Evolutionary conservation across 805 yeast species (phyloP), one percentile per base, ranked within the genome.

Genomic region (Yamadazyma tumulicola): DNA sequence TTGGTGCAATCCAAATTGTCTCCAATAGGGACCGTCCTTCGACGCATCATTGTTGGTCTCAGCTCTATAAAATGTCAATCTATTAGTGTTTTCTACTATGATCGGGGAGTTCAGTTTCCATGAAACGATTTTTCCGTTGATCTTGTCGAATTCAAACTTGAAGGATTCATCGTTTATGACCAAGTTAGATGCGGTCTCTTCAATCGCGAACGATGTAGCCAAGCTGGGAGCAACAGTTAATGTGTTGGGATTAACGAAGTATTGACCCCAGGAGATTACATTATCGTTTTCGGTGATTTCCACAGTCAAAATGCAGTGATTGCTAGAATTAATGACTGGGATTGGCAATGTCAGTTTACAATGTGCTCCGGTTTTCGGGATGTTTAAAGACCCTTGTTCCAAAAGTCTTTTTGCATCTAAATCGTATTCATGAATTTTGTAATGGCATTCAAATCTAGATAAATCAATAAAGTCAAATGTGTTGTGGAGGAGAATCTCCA

Each of bases 51-150:
- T 64, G 35, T 60, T 60, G 29, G 47, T 51, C 23, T 52, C 49
- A 6, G 61, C 57, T 36, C 67, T 43, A 58, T 58, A 59, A 36
- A 57, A 57, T 3, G 46, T 39, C 12, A 43, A 32, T 26, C 39
- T 37, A 18, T 39, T 41, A 11, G 15, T 18, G 24, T 33, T 34
- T 6, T 28, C 26, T 4, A 15, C 26, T 20, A 42, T 40, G 12
- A 32, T 13, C 8, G 66, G 65, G 14, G 57, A 22, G 6, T 52
- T 40, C 4, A 31, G 16, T 9, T 23, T 20, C 48, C 48, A 44
- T 4, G 29, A 19, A 5, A 10, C 23, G n/a, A 46, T 39, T 13
- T 20, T 27, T 5, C 50, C 50, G 23, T 30, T 25, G 11, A 42
- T 14, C 31, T 43, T 43, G 31, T 44, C 37, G 21, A 34, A 35